Evolutionary conservation across 768 basidiomycete species (phyloP).

Genomic region (Pulveroboletus sp.): DNA sequence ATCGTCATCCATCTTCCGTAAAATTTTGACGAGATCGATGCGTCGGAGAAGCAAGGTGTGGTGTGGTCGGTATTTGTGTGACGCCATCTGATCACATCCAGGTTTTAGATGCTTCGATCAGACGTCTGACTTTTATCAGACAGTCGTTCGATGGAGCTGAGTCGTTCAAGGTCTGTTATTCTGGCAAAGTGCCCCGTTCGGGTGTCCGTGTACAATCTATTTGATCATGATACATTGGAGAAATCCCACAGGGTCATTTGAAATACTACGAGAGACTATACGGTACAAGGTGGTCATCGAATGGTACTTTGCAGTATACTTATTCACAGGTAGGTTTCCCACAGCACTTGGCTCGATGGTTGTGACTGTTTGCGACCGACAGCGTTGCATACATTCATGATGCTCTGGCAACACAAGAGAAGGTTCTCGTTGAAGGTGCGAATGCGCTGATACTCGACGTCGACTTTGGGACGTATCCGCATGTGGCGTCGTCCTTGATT

Average conservation of each 20-base stretch:
- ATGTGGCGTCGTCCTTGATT: too few relatives aligned
- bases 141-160: slow-evolving; percentile 98
- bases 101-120: slow-evolving; percentile 84
- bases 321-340: not conserved
- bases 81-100: slow-evolving; percentile 29
- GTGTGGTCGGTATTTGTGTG: not conserved
- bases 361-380: slow-evolving; percentile 88
- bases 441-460: too few relatives aligned
- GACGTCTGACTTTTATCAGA: slow-evolving; percentile 98
- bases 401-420: slow-evolving; percentile 72
- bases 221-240: slow-evolving; percentile 74
- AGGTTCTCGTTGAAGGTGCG: slow-evolving; percentile 91
- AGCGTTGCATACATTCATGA: slow-evolving; percentile 82
- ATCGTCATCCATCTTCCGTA: slow-evolving; percentile 97
- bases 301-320: not conserved
- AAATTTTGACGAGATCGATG: slow-evolving; percentile 91
- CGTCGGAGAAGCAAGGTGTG: slow-evolving; percentile 77
- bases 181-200: slow-evolving; percentile 93
- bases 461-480: too few relatives aligned
- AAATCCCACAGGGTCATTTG: slow-evolving; percentile 97
- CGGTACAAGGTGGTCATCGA: slow-evolving; percentile 75
- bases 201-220: slow-evolving; percentile 96
- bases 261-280: slow-evolving; percentile 97
- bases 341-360: slow-evolving; percentile 79
- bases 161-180: slow-evolving; percentile 85